Percentiles rank a stretch among this genome's conserved stretches.
phyloP scores from a whole-genome alignment of 768 basidiomycete species.

The Lactarius tabidus region DNA sequence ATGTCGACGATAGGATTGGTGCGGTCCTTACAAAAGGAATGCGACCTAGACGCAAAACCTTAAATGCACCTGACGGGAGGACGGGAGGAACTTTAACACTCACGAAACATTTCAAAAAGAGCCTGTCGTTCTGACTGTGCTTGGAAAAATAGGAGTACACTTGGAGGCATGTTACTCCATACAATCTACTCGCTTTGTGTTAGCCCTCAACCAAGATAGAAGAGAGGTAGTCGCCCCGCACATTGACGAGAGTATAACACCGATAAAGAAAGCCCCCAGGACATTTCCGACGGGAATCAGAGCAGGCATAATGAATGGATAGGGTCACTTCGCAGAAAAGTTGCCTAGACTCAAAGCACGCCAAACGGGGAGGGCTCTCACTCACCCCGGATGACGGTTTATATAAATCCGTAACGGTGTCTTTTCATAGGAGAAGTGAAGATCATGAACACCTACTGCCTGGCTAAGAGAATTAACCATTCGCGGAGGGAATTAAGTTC shows the following conservation, averaged over 20 bases:
- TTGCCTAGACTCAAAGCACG: neutral
- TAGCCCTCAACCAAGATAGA: neutral
- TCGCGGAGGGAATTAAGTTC: neutral
- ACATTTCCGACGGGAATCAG: neutral
- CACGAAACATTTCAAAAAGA: slow-evolving; percentile 6
- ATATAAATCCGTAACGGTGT: neutral
- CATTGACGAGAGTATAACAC: slow-evolving; percentile 11
- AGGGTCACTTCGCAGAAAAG: neutral
- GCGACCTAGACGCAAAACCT: neutral
- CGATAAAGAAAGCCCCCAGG: slow-evolving; percentile 4
- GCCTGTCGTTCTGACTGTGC: neutral
- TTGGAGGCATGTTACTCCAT: slow-evolving; percentile 9
- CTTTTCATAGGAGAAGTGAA: neutral
- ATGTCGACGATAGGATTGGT: neutral
- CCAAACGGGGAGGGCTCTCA: neutral
- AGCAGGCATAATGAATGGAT: neutral
- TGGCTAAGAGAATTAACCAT: neutral
- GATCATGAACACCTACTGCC: neutral
- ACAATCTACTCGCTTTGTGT: neutral
- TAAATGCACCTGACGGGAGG: neutral
- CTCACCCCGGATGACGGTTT: neutral
- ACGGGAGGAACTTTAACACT: neutral
- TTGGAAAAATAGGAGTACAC: slow-evolving; percentile 2
- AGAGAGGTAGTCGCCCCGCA: neutral
- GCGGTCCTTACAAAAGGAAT: neutral